Conservation (phyloP, 1,284 basidiomycete species). For the Spongispora temasekensis region DNA sequence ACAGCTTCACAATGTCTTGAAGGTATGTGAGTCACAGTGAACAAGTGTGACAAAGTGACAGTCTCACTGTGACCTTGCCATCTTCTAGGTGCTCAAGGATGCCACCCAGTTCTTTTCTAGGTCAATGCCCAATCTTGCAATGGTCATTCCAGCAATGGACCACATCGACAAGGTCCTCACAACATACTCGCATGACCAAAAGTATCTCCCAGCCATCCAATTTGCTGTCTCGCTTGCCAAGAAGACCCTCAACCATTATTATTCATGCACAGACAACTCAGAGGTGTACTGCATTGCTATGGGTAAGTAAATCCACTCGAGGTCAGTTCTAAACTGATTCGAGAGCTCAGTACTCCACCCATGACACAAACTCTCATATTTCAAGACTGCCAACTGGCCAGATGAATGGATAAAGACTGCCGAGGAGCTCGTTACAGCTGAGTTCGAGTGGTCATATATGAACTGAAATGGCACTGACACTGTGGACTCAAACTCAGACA, state of each 20-base stretch:
- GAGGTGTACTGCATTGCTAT: neutral
- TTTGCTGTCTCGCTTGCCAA: neutral
- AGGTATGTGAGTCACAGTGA: neutral
- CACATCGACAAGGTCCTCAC: conserved; percentile 8
- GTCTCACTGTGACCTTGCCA: neutral
- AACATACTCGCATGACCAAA: neutral
- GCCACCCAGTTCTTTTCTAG: conserved; percentile 28
- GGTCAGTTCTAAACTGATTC: neutral
- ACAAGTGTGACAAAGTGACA: neutral
- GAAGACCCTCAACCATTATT: neutral
- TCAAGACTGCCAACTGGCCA: neutral
- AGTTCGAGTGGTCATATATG: no score
- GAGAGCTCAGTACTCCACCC: neutral
- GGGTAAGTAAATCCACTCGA: neutral
- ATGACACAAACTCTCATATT: neutral
- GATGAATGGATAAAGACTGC: neutral
- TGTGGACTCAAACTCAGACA: no score
- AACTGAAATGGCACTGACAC: no score
- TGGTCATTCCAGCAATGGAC: conserved; percentile 34
- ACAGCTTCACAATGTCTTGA: neutral
- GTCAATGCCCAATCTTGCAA: conserved; percentile 20
- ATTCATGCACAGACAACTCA: neutral
- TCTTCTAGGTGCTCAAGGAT: conserved; percentile 21
- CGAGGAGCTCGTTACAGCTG: no score
- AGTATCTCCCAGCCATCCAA: neutral